Evolutionary conservation across 2,329 filamentous ascomycete species (phyloP).

Genomic region (Aspergillus candidus): DNA sequence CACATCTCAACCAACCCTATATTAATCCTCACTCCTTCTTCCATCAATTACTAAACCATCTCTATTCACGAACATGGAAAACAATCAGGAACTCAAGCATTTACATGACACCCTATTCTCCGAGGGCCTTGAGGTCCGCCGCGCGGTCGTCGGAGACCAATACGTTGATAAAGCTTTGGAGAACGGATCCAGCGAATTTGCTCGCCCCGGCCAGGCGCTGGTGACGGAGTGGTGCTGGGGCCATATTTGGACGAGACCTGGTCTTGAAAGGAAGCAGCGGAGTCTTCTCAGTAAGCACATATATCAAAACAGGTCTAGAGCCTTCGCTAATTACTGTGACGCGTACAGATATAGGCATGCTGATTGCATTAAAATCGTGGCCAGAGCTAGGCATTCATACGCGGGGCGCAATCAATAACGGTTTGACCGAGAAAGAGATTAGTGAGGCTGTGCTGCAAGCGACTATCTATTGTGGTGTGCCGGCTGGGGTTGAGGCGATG

Average conservation of each 20-base stretch:
- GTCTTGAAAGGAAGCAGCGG: slow-evolving; percentile 6
- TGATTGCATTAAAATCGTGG: slow-evolving; percentile 5
- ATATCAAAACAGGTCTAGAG: no score
- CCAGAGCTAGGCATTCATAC: slow-evolving; percentile 7
- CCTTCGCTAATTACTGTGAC: not conserved
- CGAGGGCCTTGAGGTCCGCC: slow-evolving; percentile 6
- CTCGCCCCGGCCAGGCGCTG: slow-evolving; percentile 18
- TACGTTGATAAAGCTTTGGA: slow-evolving; percentile 14
- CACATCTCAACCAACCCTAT: no score
- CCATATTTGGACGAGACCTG: slow-evolving; percentile 6
- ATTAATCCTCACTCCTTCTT: no score
- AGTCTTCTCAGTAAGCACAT: slow-evolving; percentile 5
- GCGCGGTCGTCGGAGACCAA: slow-evolving; percentile 8
- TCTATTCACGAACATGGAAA: no score
- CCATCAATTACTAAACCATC: no score
- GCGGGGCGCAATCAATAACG: slow-evolving; percentile 7
- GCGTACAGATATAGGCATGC: slow-evolving; percentile 4
- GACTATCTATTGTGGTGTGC: slow-evolving; percentile 10
- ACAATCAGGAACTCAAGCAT: no score
- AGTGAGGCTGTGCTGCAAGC: slow-evolving; percentile 13
- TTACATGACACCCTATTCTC: no score
- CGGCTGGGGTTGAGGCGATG: slow-evolving; percentile 8
- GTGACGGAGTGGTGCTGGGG: slow-evolving; percentile 10
- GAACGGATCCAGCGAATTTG: slow-evolving; percentile 19
- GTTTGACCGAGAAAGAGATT: slow-evolving; percentile 3